Evolutionary conservation across 495 filamentous ascomycete genomes (phyloP).

Genomic region (Talaromyces adpressus): DNA sequence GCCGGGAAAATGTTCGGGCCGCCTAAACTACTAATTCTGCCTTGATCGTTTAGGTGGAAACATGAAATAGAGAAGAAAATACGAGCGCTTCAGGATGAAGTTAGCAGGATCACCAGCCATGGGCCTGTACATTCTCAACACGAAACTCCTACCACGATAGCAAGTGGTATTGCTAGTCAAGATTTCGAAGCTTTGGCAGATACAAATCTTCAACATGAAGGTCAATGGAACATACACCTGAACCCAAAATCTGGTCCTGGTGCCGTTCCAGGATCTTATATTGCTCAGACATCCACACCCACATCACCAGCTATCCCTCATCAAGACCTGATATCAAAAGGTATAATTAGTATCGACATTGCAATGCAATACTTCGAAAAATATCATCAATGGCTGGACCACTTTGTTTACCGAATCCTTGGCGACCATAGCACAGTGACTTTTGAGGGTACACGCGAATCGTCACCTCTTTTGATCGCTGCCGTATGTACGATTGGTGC

Average conservation of each 20-base stretch:
- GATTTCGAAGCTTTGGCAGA: background rate
- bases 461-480: constrained; percentile 6
- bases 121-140: background rate
- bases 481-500: constrained; percentile 10
- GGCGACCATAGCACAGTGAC: background rate
- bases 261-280: background rate
- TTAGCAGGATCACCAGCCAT: background rate
- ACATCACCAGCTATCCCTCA: background rate
- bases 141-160: background rate
- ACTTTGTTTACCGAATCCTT: background rate
- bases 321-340: background rate
- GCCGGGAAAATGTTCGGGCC: background rate
- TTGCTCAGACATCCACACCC: background rate
- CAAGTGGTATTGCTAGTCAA: background rate
- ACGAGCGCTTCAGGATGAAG: background rate
- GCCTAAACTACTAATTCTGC: background rate
- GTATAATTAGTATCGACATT: background rate
- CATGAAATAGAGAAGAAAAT: background rate
- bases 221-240: background rate
- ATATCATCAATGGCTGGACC: background rate
- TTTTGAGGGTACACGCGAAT: background rate
- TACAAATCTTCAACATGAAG: background rate
- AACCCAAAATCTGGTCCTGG: background rate
- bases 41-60: background rate
- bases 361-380: background rate